These are phyloP conservation scores for Colletotrichum gigasporum DNA, from an alignment of 2,329 filamentous ascomycete species.

Conservation along the genomic window DNA sequence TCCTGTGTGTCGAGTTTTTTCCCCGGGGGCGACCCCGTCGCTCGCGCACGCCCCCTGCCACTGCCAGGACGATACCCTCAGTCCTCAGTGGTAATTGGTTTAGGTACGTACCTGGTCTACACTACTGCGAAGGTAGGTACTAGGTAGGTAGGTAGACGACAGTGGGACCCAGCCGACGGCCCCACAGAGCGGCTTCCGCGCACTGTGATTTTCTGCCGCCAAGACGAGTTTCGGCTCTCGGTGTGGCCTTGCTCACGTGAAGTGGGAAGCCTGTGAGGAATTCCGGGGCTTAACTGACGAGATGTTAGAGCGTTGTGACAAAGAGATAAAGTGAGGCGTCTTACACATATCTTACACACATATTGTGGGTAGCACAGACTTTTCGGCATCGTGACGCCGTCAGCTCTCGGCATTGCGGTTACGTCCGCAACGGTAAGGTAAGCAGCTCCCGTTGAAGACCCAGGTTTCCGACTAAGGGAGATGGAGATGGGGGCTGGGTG, in stretches of 20 bases:
- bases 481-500: background rate
- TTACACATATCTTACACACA: background rate
- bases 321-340: background rate
- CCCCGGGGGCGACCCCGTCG: constrained; percentile 23
- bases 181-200: constrained; percentile 29
- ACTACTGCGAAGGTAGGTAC: too few species aligned
- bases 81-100: too few species aligned
- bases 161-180: constrained; percentile 11
- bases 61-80: constrained; percentile 1
- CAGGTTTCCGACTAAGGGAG: background rate
- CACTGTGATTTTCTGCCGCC: constrained; percentile 28
- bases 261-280: constrained; percentile 27
- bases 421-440: background rate
- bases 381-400: background rate
- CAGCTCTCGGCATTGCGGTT: background rate
- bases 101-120: too few species aligned
- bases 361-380: background rate
- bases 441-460: background rate
- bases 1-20: constrained; percentile 1
- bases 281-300: background rate
- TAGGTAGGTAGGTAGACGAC: too few species aligned
- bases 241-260: constrained; percentile 23
- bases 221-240: constrained; percentile 21
- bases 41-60: background rate
- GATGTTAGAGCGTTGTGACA: background rate